Evolutionary conservation across 2,329 filamentous ascomycete genomes (phyloP).

Genomic region (Fusarium ramigenum): DNA sequence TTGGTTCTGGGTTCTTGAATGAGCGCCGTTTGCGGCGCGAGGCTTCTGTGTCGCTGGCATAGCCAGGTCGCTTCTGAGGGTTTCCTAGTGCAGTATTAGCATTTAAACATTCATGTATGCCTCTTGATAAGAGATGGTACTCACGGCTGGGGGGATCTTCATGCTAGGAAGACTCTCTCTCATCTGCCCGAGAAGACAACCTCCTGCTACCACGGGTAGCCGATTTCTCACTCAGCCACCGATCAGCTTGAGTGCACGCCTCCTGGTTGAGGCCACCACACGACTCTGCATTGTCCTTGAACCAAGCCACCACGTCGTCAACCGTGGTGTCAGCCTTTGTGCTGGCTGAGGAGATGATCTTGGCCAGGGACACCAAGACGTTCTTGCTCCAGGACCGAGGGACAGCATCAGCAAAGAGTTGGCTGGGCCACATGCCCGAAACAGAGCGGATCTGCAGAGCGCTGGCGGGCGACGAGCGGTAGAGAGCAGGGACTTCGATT

Average conservation of each 20-base stretch:
- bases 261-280: not conserved
- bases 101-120: not conserved
- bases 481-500: not conserved
- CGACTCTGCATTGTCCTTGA: not conserved
- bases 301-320: not conserved
- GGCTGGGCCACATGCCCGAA: not conserved
- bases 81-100: not conserved
- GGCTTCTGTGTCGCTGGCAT: not conserved
- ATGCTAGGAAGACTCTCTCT: not conserved
- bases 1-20: not conserved
- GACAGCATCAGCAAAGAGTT: not conserved
- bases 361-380: not conserved
- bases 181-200: not conserved
- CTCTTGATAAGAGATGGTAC: not conserved
- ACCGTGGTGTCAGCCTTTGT: not conserved
- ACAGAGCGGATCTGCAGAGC: not conserved
- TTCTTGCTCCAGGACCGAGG: not conserved
- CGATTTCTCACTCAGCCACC: not conserved
- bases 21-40: not conserved
- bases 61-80: not conserved
- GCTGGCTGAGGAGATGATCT: not conserved
- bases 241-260: not conserved
- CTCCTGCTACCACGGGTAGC: not conserved
- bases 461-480: not conserved
- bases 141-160: not conserved